Conservation (phyloP, 352 stramenopile species). For the Pythium aquatile region DNA sequence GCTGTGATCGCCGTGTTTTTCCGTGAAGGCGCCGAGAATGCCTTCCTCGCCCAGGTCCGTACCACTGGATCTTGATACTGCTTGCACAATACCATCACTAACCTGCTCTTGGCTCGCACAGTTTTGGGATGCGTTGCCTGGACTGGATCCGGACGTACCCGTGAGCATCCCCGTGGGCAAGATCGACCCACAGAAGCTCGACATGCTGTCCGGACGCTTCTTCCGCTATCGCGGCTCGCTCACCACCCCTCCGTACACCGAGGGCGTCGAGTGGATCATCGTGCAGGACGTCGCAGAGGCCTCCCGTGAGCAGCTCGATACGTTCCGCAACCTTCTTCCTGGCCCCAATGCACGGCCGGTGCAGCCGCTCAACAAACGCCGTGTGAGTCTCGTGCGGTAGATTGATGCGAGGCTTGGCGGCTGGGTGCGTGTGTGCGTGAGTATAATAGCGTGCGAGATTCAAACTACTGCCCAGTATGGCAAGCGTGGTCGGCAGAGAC, state of each 20-base stretch:
- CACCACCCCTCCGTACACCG: conserved; percentile 70
- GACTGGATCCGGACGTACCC: conserved; percentile 22
- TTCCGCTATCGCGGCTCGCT: conserved; percentile 68
- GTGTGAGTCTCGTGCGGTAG: conserved; percentile 28
- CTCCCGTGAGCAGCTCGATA: conserved; percentile 50
- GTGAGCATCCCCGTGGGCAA: conserved; percentile 34
- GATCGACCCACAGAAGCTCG: conserved; percentile 30
- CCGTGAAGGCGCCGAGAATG: conserved; percentile 43
- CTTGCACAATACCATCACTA: not conserved
- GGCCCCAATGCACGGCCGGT: conserved; percentile 50
- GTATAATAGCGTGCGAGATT: not conserved
- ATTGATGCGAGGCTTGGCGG: not conserved
- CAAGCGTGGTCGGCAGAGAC: not conserved
- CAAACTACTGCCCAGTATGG: not conserved
- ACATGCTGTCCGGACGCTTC: conserved; percentile 39
- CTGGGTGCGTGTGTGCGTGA: not conserved
- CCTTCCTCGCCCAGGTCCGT: conserved; percentile 43
- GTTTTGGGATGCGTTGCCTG: conserved; percentile 56
- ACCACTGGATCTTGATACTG: too few species aligned
- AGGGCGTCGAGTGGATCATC: conserved; percentile 74
- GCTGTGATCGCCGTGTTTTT: conserved; percentile 70
- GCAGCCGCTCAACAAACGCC: conserved; percentile 51
- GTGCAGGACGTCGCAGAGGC: conserved; percentile 48
- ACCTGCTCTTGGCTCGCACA: conserved; percentile 5
- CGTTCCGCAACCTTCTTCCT: conserved; percentile 46